phyloP scores from a whole-genome alignment of 208 protist genomes.

The Leishmania major region DNA sequence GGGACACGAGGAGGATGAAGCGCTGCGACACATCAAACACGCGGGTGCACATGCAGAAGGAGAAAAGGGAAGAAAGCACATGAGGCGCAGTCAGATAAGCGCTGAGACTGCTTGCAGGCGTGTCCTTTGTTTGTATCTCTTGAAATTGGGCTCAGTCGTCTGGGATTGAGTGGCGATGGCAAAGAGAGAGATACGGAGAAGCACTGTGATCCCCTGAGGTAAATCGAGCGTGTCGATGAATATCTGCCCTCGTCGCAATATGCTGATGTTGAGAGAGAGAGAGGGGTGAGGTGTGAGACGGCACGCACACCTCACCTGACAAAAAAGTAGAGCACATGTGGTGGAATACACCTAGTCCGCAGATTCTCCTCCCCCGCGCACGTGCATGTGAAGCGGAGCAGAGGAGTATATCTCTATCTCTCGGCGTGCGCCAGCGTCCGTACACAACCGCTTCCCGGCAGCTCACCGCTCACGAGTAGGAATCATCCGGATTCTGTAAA shows the following conservation, averaged over 20 bases:
- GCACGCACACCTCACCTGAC: background rate
- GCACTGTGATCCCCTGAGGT: background rate
- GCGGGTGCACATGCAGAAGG: background rate
- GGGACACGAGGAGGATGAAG: background rate
- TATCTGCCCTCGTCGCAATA: background rate
- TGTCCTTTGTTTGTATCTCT: background rate
- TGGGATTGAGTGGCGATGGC: background rate
- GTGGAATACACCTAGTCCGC: background rate
- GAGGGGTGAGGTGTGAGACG: background rate
- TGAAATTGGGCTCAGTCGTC: background rate
- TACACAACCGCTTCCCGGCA: background rate
- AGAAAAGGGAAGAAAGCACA: background rate
- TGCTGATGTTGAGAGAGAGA: background rate
- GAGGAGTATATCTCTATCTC: background rate
- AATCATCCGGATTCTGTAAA: slow-evolving; percentile 22
- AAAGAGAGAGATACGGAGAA: slow-evolving; percentile 13
- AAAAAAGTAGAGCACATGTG: background rate
- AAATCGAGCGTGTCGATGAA: background rate
- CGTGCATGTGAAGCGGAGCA: background rate
- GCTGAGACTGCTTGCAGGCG: background rate
- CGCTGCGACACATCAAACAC: too few relatives aligned
- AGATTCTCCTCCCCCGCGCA: background rate
- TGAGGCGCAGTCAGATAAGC: background rate
- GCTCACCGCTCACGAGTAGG: slow-evolving; percentile 21
- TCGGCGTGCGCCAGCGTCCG: background rate